A percentile compares a stretch with the other conserved stretches of the same genome.
These are phyloP conservation scores for Stromatinia cepivora DNA, from an alignment of 2,329 filamentous ascomycete genomes.

Conservation along the genomic window DNA sequence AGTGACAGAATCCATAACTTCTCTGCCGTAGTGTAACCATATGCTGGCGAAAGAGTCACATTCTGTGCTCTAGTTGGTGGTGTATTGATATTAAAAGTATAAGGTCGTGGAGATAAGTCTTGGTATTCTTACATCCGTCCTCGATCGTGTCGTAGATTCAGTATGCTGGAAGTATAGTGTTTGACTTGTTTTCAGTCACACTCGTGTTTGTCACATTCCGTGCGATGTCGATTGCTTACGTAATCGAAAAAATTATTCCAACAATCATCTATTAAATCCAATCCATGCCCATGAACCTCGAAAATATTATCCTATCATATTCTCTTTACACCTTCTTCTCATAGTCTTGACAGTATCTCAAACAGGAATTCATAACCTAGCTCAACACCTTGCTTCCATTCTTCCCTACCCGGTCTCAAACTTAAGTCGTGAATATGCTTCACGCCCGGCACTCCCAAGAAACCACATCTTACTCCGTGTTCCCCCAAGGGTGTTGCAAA, in stretches of 20 bases:
- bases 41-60: not conserved
- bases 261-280: too few relatives aligned
- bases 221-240: not conserved
- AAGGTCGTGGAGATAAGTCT: not conserved
- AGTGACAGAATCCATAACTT: too few relatives aligned
- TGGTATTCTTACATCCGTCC: not conserved
- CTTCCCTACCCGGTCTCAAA: not conserved
- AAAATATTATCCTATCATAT: not conserved
- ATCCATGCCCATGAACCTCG: not conserved
- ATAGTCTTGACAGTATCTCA: not conserved
- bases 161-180: not conserved
- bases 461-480: constrained; percentile 1
- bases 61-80: too few relatives aligned
- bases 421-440: constrained; percentile 14
- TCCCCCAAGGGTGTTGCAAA: not conserved
- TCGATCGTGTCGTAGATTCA: not conserved
- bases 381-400: constrained; percentile 7
- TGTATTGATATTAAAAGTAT: not conserved
- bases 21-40: not conserved
- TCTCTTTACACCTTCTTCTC: not conserved
- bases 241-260: not conserved
- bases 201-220: not conserved
- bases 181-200: not conserved
- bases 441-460: not conserved
- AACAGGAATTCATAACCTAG: constrained; percentile 10